phyloP scores from a whole-genome alignment of 2,329 filamentous ascomycete genomes.

The Sporothrix dimorphospora region DNA sequence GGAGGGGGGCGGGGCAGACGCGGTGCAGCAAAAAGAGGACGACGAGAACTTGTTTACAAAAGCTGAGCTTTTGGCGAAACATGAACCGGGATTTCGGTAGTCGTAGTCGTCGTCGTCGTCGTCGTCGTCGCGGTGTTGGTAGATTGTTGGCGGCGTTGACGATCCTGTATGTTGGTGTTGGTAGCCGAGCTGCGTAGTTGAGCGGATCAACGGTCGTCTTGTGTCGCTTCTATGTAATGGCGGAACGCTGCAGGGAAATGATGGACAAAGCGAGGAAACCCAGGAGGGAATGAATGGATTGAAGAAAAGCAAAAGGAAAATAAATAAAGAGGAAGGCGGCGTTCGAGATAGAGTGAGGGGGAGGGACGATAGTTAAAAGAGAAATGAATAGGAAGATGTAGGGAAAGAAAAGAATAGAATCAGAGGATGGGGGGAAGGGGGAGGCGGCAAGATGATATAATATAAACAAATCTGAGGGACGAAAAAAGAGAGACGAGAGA shows the following conservation, averaged over 20 bases:
- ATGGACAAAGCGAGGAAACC: not conserved
- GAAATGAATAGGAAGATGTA: not conserved
- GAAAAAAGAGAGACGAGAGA: not conserved
- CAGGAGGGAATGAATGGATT: not conserved
- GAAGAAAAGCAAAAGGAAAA: not conserved
- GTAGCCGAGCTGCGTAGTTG: not conserved
- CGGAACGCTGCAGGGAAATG: not conserved
- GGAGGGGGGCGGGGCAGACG: not conserved
- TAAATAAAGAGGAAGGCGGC: not conserved
- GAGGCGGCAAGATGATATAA: conserved; percentile 9
- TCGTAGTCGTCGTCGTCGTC: not conserved
- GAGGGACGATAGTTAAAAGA: not conserved
- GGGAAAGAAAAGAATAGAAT: not conserved
- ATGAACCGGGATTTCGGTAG: conserved; percentile 3
- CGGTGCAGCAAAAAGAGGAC: conserved; percentile 4
- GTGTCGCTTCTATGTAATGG: not conserved
- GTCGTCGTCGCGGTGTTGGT: not conserved
- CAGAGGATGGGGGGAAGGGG: not conserved
- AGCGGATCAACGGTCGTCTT: not conserved
- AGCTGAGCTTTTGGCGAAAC: conserved; percentile 1
- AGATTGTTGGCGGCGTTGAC: not conserved
- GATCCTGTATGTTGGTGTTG: not conserved
- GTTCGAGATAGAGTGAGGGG: not conserved
- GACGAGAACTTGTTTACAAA: not conserved
- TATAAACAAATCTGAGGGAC: conserved; percentile 7